phyloP scores from a whole-genome alignment of 441 rosid genomes.

The Francoa sonchifolia region DNA sequence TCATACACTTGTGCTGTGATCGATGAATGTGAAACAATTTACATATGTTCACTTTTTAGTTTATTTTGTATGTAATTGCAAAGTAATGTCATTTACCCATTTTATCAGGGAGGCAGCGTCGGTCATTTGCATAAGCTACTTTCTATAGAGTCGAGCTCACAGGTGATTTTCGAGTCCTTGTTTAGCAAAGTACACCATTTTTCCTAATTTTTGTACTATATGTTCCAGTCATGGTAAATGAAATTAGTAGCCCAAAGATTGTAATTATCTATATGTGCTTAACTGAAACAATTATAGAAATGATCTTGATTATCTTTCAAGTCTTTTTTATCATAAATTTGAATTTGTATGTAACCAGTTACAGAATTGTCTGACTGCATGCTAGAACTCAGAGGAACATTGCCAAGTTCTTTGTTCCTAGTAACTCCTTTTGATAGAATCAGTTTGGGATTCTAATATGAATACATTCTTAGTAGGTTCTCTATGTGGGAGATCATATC shows the following conservation, averaged over 20 bases:
- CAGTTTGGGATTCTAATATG: not conserved
- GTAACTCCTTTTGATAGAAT: too few species aligned
- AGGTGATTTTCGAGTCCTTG: slow-evolving; percentile 32
- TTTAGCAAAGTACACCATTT: too few species aligned
- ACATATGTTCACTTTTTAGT: not conserved
- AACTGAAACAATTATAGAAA: too few species aligned
- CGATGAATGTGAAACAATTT: not conserved
- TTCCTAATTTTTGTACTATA: not conserved
- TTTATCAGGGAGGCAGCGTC: slow-evolving; percentile 77
- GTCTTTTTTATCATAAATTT: too few species aligned
- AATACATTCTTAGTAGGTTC: slow-evolving; percentile 39
- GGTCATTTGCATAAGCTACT: slow-evolving; percentile 94
- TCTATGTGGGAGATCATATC: slow-evolving; percentile 96
- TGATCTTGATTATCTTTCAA: too few species aligned
- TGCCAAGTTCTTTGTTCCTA: too few species aligned
- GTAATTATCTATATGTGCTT: too few species aligned
- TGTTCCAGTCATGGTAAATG: too few species aligned
- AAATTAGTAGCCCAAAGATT: too few species aligned
- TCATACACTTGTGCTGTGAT: not conserved
- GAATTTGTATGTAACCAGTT: too few species aligned
- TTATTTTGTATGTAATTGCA: slow-evolving; percentile 2
- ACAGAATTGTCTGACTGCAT: too few species aligned
- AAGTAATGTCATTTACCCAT: slow-evolving; percentile 6
- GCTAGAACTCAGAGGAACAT: too few species aligned
- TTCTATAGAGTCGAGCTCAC: slow-evolving; percentile 89